A percentile compares a stretch with the other conserved stretches of the same genome.
These are phyloP conservation scores for Candolleomyces efflorescens DNA, from an alignment of 768 basidiomycete species.

Conservation along the genomic window DNA sequence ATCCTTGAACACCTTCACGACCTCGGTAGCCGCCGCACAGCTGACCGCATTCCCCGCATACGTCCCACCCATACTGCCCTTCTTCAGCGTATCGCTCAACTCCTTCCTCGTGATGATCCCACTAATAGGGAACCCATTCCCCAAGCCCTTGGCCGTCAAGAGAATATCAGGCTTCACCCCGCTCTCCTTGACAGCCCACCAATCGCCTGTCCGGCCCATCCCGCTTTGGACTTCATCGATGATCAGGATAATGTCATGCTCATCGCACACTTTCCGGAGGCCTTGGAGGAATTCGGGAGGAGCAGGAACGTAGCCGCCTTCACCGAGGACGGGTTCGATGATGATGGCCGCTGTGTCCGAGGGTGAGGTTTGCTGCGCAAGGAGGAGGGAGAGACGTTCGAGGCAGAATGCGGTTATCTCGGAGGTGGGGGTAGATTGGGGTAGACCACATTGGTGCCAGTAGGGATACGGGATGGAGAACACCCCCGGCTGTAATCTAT, in stretches of 20 bases:
- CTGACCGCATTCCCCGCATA: conserved; percentile 91
- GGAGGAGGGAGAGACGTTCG: conserved; percentile 77
- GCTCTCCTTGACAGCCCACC: conserved; percentile 80
- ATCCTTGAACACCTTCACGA: conserved; percentile 69
- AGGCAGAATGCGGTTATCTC: conserved; percentile 61
- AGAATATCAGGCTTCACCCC: conserved; percentile 86
- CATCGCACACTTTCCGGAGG: conserved; percentile 80
- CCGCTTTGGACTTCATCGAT: conserved; percentile 89
- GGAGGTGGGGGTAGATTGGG: conserved; percentile 48
- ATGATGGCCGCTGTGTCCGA: conserved; percentile 90
- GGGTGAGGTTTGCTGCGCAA: conserved; percentile 75
- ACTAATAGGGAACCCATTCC: conserved; percentile 92
- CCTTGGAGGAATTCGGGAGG: conserved; percentile 77
- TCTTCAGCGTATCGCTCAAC: conserved; percentile 70
- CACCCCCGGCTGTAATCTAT: conserved; percentile 63
- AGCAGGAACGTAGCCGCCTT: conserved; percentile 93
- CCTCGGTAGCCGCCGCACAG: conserved; percentile 88
- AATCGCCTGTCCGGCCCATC: conserved; percentile 81
- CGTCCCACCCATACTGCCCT: conserved; percentile 87
- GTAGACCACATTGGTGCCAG: conserved; percentile 80
- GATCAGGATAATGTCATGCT: conserved; percentile 80
- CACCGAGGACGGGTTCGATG: conserved; percentile 90
- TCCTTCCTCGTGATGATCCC: conserved; percentile 79
- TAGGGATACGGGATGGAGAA: conserved; percentile 83
- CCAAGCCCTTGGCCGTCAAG: conserved; percentile 87